Evolutionary conservation across 768 basidiomycete species (phyloP).

Genomic region (Russula sp.): DNA sequence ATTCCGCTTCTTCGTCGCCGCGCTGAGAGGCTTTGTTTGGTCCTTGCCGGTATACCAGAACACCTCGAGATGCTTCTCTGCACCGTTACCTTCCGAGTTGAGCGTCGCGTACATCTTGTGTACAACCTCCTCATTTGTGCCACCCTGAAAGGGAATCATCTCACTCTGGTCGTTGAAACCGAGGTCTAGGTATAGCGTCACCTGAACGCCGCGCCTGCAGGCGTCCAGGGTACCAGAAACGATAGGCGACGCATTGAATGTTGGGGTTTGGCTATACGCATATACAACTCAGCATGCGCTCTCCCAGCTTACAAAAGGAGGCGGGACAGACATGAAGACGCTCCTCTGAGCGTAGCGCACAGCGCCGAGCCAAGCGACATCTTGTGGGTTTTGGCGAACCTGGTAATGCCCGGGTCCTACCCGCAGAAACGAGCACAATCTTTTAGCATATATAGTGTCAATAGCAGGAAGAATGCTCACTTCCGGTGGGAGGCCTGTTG

Average conservation of each 20-base stretch:
- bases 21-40: slow-evolving; percentile 58
- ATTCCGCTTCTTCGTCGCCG: slow-evolving; percentile 60
- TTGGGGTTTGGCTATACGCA: slow-evolving; percentile 54
- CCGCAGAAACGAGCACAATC: neutral
- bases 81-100: slow-evolving; percentile 35
- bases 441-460: neutral
- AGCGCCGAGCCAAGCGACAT: slow-evolving; percentile 61
- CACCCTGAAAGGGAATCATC: slow-evolving; percentile 54
- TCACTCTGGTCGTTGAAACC: slow-evolving; percentile 52
- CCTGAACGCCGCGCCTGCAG: slow-evolving; percentile 53
- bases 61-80: slow-evolving; percentile 43
- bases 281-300: neutral
- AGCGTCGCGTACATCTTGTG: slow-evolving; percentile 51
- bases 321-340: slow-evolving; percentile 52
- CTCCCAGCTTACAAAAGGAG: neutral
- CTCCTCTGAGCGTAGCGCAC: slow-evolving; percentile 52
- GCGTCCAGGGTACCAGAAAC: slow-evolving; percentile 54
- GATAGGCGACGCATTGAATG: slow-evolving; percentile 60
- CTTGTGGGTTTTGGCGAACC: slow-evolving; percentile 50
- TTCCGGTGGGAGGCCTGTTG: slow-evolving; percentile 56
- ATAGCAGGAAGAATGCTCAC: slow-evolving; percentile 26
- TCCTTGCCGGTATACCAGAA: slow-evolving; percentile 63
- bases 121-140: slow-evolving; percentile 66
- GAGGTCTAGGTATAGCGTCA: slow-evolving; percentile 55
- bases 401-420: slow-evolving; percentile 40